These are phyloP conservation scores for Austroboletus eburneus DNA, from an alignment of 768 basidiomycete species.

Conservation along the genomic window DNA sequence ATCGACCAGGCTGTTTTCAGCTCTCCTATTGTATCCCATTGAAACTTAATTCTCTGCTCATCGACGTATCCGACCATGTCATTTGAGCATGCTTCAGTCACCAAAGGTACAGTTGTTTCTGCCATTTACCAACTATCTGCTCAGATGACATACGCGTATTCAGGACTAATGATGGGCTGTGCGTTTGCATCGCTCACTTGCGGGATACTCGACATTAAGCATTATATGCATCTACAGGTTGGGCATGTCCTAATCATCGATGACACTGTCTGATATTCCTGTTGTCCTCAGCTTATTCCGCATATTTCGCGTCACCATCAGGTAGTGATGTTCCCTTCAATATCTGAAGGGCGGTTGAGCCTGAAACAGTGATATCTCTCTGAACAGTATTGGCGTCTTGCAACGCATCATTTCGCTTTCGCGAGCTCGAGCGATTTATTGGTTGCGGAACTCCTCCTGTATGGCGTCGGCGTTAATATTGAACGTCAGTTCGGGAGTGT, in stretches of 20 bases:
- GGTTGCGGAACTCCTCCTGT: slow-evolving; percentile 68
- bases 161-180: slow-evolving; percentile 74
- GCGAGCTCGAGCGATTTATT: slow-evolving; percentile 85
- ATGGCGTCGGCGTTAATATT: slow-evolving; percentile 62
- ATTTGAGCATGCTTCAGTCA: slow-evolving; percentile 79
- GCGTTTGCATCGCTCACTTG: slow-evolving; percentile 70
- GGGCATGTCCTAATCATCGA: slow-evolving; percentile 14
- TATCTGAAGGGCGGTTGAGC: slow-evolving; percentile 22
- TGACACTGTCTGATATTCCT: slow-evolving; percentile 1
- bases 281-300: slow-evolving; percentile 59
- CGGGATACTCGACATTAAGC: slow-evolving; percentile 82
- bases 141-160: neutral
- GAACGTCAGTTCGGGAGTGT: slow-evolving; percentile 85
- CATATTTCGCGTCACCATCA: slow-evolving; percentile 90
- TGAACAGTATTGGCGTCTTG: slow-evolving; percentile 80
- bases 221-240: slow-evolving; percentile 84
- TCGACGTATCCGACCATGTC: slow-evolving; percentile 48
- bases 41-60: neutral
- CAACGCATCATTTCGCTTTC: slow-evolving; percentile 70
- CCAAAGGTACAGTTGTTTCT: slow-evolving; percentile 55
- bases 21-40: too few species aligned
- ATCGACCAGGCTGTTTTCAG: too few species aligned
- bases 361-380: slow-evolving; percentile 28
- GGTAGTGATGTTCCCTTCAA: slow-evolving; percentile 38
- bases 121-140: slow-evolving; percentile 2